Evolutionary conservation across 305 asterid species (phyloP).

Genomic region (Fraxinus albicans): DNA sequence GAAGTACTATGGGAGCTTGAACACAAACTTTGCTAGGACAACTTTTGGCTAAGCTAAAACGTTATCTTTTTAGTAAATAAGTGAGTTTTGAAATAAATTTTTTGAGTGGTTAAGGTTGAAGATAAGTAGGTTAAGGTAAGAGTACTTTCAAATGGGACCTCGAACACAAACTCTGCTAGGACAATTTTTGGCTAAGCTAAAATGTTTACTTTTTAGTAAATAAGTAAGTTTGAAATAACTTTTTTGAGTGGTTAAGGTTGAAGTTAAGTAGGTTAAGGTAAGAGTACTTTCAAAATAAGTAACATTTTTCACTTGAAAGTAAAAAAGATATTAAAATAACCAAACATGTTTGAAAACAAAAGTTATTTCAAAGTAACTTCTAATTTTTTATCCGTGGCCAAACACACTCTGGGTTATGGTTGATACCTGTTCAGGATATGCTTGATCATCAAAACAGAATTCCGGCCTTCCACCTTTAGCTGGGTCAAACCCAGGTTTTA

Average conservation of each 20-base stretch:
- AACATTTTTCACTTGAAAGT: background rate
- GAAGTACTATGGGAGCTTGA: background rate
- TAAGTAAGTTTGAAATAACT: background rate
- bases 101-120: background rate
- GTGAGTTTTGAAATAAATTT: background rate
- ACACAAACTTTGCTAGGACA: background rate
- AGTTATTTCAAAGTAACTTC: background rate
- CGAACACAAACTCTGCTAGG: background rate
- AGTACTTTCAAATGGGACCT: background rate
- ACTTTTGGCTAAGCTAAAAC: background rate
- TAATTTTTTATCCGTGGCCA: background rate
- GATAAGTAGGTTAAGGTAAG: background rate
- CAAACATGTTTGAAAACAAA: background rate
- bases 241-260: background rate
- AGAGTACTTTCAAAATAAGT: background rate
- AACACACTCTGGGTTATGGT: background rate
- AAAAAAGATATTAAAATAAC: background rate
- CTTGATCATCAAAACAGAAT: slow-evolving; percentile 79
- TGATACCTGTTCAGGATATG: slow-evolving; percentile 77
- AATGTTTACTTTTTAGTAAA: background rate
- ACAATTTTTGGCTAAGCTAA: background rate
- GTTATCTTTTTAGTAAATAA: background rate
- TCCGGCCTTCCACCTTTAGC: slow-evolving; percentile 82
- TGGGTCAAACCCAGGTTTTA: slow-evolving; percentile 86
- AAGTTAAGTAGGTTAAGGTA: background rate